Evolutionary conservation across 371 early-diverging fungal genomes (phyloP).

Genomic region (Lichtheimia ornata): DNA sequence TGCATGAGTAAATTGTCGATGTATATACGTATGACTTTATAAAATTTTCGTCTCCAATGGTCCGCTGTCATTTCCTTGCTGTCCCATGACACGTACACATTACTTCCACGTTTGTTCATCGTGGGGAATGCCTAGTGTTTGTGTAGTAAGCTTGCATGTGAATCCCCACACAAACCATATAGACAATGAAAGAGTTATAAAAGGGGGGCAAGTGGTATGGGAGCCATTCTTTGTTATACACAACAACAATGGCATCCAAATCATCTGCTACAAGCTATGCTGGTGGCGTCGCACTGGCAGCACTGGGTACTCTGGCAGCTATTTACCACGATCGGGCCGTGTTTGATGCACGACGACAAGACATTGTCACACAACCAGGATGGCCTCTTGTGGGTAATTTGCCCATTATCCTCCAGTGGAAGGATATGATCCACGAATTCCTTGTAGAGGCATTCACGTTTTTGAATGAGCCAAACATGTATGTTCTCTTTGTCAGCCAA

Average conservation of each 20-base stretch:
- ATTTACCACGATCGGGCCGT: slow-evolving; percentile 29
- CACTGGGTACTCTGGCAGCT: slow-evolving; percentile 19
- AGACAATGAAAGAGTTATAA: too few relatives aligned
- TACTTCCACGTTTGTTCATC: too few relatives aligned
- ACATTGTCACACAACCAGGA: slow-evolving; percentile 19
- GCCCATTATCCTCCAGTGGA: slow-evolving; percentile 17
- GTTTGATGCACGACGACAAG: slow-evolving; percentile 25
- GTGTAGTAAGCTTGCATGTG: too few relatives aligned
- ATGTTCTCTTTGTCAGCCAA: background rate
- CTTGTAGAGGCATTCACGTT: slow-evolving; percentile 18
- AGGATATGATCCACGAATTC: slow-evolving; percentile 25
- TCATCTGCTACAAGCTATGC: slow-evolving; percentile 15
- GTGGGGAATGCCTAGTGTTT: too few relatives aligned
- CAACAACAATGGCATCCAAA: background rate
- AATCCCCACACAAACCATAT: background rate
- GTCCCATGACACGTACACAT: too few relatives aligned
- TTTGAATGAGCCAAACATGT: slow-evolving; percentile 16
- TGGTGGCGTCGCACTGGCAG: slow-evolving; percentile 31
- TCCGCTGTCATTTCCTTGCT: too few relatives aligned
- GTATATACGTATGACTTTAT: too few relatives aligned
- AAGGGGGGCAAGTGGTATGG: too few relatives aligned
- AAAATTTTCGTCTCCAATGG: too few relatives aligned
- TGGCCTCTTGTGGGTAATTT: slow-evolving; percentile 27
- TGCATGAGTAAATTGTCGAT: too few relatives aligned
- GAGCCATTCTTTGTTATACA: too few relatives aligned